These are phyloP conservation scores for Stagonosporopsis rhizophila DNA, from an alignment of 2,329 filamentous ascomycete species.

Conservation along the genomic window DNA sequence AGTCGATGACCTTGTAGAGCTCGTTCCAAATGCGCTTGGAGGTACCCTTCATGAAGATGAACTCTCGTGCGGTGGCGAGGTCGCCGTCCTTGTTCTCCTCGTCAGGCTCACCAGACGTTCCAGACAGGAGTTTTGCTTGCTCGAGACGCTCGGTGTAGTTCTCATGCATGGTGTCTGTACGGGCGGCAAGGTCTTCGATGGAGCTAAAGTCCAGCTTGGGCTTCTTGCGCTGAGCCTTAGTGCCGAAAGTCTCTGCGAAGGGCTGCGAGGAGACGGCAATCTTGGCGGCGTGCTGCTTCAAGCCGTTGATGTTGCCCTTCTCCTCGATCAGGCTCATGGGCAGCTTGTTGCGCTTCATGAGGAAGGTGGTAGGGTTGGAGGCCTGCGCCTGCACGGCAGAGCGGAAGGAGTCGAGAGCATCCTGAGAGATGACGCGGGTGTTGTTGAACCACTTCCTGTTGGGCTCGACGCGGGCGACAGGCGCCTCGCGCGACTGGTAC, in stretches of 20 bases:
- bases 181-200: slow-evolving; percentile 80
- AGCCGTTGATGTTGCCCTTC: slow-evolving; percentile 72
- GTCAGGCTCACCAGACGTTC: slow-evolving; percentile 67
- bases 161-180: slow-evolving; percentile 81
- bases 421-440: slow-evolving; percentile 87
- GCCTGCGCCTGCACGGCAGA: slow-evolving; percentile 91
- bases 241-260: slow-evolving; percentile 88
- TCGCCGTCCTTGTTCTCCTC: slow-evolving; percentile 55
- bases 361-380: slow-evolving; percentile 87
- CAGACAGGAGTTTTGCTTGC: slow-evolving; percentile 77
- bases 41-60: slow-evolving; percentile 93
- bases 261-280: slow-evolving; percentile 88
- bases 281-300: slow-evolving; percentile 93
- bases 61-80: slow-evolving; percentile 58
- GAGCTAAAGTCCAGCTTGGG: slow-evolving; percentile 86
- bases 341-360: slow-evolving; percentile 97
- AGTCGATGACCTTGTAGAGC: slow-evolving; percentile 93
- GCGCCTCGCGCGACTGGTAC: slow-evolving; percentile 82
- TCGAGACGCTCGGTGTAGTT: slow-evolving; percentile 81
- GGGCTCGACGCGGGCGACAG: slow-evolving; percentile 87
- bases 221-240: slow-evolving; percentile 90
- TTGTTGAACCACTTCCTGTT: slow-evolving; percentile 99
- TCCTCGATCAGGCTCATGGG: slow-evolving; percentile 94
- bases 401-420: slow-evolving; percentile 84
- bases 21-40: slow-evolving; percentile 88